Conservation (phyloP, 352 stramenopile genomes). For the Plasmopara viticola region DNA sequence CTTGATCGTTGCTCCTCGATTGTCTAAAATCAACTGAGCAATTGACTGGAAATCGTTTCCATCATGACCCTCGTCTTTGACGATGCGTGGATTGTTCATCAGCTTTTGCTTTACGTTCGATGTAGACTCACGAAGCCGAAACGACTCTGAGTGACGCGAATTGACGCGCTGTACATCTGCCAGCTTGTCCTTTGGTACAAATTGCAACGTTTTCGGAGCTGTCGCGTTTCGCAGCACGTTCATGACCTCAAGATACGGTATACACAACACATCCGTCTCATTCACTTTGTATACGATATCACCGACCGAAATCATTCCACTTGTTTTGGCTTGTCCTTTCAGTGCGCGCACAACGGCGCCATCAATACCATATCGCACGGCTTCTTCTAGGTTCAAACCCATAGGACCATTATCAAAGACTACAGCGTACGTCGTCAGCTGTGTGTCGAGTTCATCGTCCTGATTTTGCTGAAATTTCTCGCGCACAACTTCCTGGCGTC, state of each 20-base stretch:
- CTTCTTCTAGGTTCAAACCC: slow-evolving; percentile 82
- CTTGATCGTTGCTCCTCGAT: slow-evolving; percentile 82
- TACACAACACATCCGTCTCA: slow-evolving; percentile 74
- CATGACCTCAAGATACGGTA: slow-evolving; percentile 84
- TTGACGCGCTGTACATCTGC: slow-evolving; percentile 79
- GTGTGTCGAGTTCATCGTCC: slow-evolving; percentile 58
- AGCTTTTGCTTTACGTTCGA: slow-evolving; percentile 58
- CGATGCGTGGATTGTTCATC: slow-evolving; percentile 64
- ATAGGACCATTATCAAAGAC: slow-evolving; percentile 83
- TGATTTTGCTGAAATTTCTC: slow-evolving; percentile 53
- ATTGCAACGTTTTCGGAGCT: slow-evolving; percentile 72
- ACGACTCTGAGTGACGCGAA: slow-evolving; percentile 74
- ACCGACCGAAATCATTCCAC: slow-evolving; percentile 72
- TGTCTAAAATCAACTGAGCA: slow-evolving; percentile 76
- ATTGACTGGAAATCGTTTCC: slow-evolving; percentile 76
- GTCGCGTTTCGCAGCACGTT: slow-evolving; percentile 60
- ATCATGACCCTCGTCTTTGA: slow-evolving; percentile 69
- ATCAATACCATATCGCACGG: slow-evolving; percentile 74
- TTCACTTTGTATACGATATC: slow-evolving; percentile 88
- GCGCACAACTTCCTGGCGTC: slow-evolving; percentile 46
- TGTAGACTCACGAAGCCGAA: slow-evolving; percentile 55
- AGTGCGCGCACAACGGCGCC: slow-evolving; percentile 72
- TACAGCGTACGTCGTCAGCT: slow-evolving; percentile 78
- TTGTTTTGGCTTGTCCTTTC: slow-evolving; percentile 80
- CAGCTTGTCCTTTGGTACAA: slow-evolving; percentile 81